Base-by-base conservation (phyloP, 768 basidiomycete genomes). In the Pisolithus microcarpus region DNA sequence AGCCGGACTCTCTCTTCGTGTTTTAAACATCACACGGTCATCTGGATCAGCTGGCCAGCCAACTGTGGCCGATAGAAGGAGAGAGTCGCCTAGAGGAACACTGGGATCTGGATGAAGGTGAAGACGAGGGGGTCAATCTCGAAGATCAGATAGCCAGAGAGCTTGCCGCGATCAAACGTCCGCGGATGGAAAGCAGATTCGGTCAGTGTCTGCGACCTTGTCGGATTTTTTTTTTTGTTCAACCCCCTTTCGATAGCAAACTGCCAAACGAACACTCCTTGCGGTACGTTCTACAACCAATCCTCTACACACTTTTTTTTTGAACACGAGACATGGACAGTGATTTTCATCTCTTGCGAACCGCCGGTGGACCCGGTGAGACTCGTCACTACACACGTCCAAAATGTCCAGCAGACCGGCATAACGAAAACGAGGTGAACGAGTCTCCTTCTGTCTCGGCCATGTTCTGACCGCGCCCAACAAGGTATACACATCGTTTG, bases 291-390 rank as follows among this genome's bases (percentile, higher is more conserved):
- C 23, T 40, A 45, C 48, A 34, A 43, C 18, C 8, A 39, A 36
- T 44, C 45, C 16, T 18, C 38, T 1, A 1, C 26, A 26, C 34
- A 13, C 19, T 7, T 46, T 58, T 30, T 55, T n/a, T n/a, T 8
- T 23, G 23, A 44, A 15, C 23, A 4, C 28, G 28, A 7, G 28
- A 30, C 34, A 21, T 50, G 31, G 16, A 38, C 7, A 91, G 89
- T 90, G 13, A 69, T 88, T 24, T 90, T 89, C 64, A 84, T 92
- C 42, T 83, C 87, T 9, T 91, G 86, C 65, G 85, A 79, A 65
- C 72, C 81, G 1, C 89, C 89, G 0, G 74, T 90, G 21, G 82
- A 91, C 61, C 87, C 90, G 1, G 82, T 91, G 18, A 71, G 79
- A 54, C 70, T 92, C 16, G 79, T 88, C 24, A 60, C 76, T 18